Evolutionary conservation across 768 basidiomycete genomes (phyloP), one percentile per base, ranked within the genome.

Genomic region (Boletus bicolor): DNA sequence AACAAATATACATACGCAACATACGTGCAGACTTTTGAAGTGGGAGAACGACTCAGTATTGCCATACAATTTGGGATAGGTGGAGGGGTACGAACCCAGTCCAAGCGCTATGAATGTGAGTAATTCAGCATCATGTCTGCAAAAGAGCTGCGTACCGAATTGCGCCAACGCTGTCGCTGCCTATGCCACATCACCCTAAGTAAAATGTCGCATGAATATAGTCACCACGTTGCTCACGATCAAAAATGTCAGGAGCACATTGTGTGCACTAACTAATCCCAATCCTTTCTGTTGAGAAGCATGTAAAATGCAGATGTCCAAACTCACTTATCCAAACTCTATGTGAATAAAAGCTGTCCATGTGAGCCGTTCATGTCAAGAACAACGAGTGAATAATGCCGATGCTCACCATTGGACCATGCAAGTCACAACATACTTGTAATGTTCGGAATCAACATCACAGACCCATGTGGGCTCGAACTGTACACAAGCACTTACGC

Each of bases 251-350:
- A 55, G 1, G 2, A 46, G 2, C 17, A 42, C 30, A 32, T 61
- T 61, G 2, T 12, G 32, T 24, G 8, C 2, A 26, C 60, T 61
- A 15, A 61, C 60, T 61, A 12, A 21, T 10, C 11, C 24, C 4
- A 19, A 7, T 1, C 28, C 28, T 28, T 28, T 28, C 28, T 6
- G 28, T 28, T 12, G 39, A 17, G 30, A 30, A 32, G 32, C 3
- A 26, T 7, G n/a, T 1, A 1, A 15, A 7, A 35, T 15, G 28
- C 6, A 35, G 5, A 9, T 7, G 1, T 8, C 7, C 5, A 3
- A 17, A 43, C 55, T 44, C 26, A 62, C 60, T 57, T 44, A 61
- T 61, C 59, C 59, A 61, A 7, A 61, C 11, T 32, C 59, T 36
- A 7, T 61, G 60, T 6, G 54, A 47, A 19, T 57, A 61, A 24